Base-by-base conservation (phyloP, 2,329 filamentous ascomycete species). In the Colletotrichum paranaense region DNA sequence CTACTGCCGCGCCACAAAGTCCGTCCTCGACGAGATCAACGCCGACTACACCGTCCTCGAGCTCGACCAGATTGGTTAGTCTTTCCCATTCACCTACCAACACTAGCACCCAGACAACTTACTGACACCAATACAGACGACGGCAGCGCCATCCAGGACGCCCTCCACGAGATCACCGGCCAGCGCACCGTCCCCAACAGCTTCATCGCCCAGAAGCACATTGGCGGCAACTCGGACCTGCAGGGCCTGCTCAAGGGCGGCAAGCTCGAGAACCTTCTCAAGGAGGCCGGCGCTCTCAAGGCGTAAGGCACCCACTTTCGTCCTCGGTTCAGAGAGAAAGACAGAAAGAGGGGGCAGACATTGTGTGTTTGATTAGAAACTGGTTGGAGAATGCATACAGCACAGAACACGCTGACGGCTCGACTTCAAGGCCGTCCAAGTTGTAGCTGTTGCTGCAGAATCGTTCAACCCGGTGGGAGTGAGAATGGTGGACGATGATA, bases 101-200 rank as follows among this genome's bases (percentile, higher is more conserved):
- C 14, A 38, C 35, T 5, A 14, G 26, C n/a, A 24, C 16, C 14
- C 52, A 38, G 24, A 28, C 24, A 30, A 9, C 46, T 6, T 26
- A 57, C 79, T 80, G 69, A 81, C 75, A 65, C 38, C 28, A 30
- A 42, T 2, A 55, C 77, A 97, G 95, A 92, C 76, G 96, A 98
- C 81, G 96, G 97, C 76, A 82, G 86, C 76, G 95, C 88, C 14
- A 91, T 99, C 80, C 97, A 99, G 88, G 88, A 91, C 76, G 95
- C 95, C 30, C 93, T 99, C 74, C 84, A 90, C 77, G 89, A 96
- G 76, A 90, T 98, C 79, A 94, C 92, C 70, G 88, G 90, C 82
- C 97, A 99, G 89, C 89, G 92, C 80, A 96, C 94, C 79, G 97
- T 99, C 6, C 97, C 97, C 79, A 98, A 98, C 88, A 93, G 98